Conservation (phyloP, 2,329 filamentous ascomycete genomes). For the Colletotrichum lupini region DNA sequence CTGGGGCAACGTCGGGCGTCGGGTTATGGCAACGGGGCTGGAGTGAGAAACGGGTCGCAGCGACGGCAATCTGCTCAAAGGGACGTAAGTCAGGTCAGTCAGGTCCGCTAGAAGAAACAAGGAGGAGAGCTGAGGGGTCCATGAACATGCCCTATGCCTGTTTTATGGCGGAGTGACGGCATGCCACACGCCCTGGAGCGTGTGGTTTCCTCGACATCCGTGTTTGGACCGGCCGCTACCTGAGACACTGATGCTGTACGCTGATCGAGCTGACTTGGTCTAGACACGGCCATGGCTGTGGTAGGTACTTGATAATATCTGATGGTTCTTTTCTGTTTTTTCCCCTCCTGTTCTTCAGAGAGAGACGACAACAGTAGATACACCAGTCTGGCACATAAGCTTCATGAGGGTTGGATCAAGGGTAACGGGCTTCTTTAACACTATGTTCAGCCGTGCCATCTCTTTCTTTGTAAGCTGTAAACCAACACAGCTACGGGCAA, state of each 20-base stretch:
- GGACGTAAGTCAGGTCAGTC: not conserved
- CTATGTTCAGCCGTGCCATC: not conserved
- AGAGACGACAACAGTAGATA: not conserved
- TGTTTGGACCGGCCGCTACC: not conserved
- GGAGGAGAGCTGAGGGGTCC: not conserved
- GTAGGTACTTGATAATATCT: not conserved
- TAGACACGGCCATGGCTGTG: not conserved
- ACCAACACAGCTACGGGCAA: not conserved
- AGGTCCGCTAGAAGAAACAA: not conserved
- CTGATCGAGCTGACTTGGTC: not conserved
- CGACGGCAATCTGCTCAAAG: not conserved
- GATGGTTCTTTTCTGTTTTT: not conserved
- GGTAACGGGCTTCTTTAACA: not conserved
- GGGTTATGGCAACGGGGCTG: conserved; percentile 38
- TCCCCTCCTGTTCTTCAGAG: not conserved
- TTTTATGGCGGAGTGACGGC: conserved; percentile 3
- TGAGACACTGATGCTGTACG: conserved; percentile 12
- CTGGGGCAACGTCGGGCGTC: conserved; percentile 27
- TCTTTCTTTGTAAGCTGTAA: not conserved
- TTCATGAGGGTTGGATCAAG: not conserved
- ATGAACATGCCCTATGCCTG: conserved; percentile 9
- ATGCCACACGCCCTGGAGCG: not conserved
- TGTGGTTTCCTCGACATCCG: not conserved
- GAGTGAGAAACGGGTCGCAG: conserved; percentile 28
- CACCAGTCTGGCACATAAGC: not conserved